A percentile compares a stretch with the other conserved stretches of the same genome.
phyloP scores from a whole-genome alignment of 306 rosid species.

The Sophora flavescens region DNA sequence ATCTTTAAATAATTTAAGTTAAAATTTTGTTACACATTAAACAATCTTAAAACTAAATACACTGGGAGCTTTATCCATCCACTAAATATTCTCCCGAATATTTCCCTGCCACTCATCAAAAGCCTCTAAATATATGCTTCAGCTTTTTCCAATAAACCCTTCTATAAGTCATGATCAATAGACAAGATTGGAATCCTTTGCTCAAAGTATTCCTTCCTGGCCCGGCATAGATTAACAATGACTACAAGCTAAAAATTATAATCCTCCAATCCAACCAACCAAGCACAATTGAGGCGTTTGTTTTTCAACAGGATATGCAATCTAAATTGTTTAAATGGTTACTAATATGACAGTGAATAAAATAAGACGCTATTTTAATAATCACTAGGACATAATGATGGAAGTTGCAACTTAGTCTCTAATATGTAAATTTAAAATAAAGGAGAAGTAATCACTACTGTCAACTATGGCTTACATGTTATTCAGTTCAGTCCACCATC shows the following conservation, averaged over 20 bases:
- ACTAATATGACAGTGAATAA: not conserved
- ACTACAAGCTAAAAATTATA: slow-evolving; percentile 1
- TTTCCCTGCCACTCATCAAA: too few species aligned
- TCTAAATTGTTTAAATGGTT: not conserved
- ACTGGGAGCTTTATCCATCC: too few species aligned
- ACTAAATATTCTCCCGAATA: too few species aligned
- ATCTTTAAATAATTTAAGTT: too few species aligned
- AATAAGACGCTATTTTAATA: not conserved
- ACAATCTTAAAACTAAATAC: too few species aligned
- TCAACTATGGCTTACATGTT: slow-evolving; percentile 12
- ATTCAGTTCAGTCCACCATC: slow-evolving; percentile 18
- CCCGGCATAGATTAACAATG: not conserved
- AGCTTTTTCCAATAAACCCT: too few species aligned
- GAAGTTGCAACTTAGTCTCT: slow-evolving; percentile 7
- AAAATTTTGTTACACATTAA: too few species aligned
- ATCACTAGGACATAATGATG: slow-evolving; percentile 25
- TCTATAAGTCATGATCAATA: too few species aligned
- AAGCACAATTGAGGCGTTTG: slow-evolving; percentile 1
- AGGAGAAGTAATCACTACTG: not conserved
- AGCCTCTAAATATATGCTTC: too few species aligned
- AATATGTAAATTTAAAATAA: not conserved
- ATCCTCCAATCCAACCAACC: too few species aligned
- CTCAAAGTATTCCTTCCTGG: too few species aligned
- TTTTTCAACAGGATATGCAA: not conserved
- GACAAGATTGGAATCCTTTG: too few species aligned